Evolutionary conservation across 2,329 filamentous ascomycete genomes (phyloP).

Genomic region (Stagonosporopsis rhizophila): DNA sequence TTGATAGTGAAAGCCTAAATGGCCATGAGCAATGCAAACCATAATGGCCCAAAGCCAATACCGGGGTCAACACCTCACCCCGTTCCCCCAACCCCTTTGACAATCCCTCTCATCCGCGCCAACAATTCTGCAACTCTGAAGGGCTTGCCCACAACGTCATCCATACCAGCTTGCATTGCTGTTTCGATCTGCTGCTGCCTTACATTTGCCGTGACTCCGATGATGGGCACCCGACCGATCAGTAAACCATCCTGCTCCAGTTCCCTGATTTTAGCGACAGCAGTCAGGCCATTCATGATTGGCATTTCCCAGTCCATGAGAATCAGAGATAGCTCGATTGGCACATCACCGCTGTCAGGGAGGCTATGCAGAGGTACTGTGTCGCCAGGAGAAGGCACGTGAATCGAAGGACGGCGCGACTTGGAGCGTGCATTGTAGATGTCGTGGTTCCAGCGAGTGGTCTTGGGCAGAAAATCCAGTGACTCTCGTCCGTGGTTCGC

Average conservation of each 20-base stretch:
- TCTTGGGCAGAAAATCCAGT: constrained; percentile 43
- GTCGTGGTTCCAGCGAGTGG: constrained; percentile 30
- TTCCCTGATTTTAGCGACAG: constrained; percentile 36
- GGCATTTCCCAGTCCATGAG: constrained; percentile 49
- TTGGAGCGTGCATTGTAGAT: background rate
- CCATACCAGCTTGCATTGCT: constrained; percentile 44
- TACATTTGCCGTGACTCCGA: constrained; percentile 48
- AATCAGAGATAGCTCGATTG: constrained; percentile 30
- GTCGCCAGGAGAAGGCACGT: background rate
- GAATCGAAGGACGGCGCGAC: constrained; percentile 59
- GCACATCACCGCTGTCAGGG: background rate
- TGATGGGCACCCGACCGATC: constrained; percentile 34
- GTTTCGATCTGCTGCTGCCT: constrained; percentile 39
- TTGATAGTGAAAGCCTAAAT: no score
- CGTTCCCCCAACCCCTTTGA: constrained; percentile 11
- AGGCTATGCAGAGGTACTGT: background rate
- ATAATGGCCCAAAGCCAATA: no score
- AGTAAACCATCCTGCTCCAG: constrained; percentile 33
- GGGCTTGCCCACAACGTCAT: constrained; percentile 76
- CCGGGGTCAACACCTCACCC: background rate
- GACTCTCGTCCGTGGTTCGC: constrained; percentile 51
- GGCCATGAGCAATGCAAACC: no score
- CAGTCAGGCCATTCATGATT: constrained; percentile 41
- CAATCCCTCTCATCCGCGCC: constrained; percentile 27
- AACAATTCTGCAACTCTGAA: constrained; percentile 57